A percentile compares a stretch with the other conserved stretches of the same genome.
These are phyloP conservation scores for Fusarium sp. DNA, from an alignment of 2,329 filamentous ascomycete species.

Conservation along the genomic window DNA sequence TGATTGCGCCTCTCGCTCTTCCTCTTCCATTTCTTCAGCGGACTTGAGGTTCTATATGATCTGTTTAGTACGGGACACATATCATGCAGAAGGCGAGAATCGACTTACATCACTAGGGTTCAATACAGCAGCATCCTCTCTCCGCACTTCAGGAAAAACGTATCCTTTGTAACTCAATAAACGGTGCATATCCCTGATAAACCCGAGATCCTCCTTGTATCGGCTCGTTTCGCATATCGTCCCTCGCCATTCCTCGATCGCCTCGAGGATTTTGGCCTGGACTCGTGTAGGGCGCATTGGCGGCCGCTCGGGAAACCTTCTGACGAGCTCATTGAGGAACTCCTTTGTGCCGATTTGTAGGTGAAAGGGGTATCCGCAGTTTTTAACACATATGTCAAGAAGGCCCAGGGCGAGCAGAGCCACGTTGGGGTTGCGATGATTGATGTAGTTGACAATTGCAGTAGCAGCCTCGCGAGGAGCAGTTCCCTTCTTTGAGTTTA, in stretches of 20 bases:
- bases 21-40: constrained; percentile 98
- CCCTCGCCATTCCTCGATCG: constrained; percentile 97
- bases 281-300: constrained; percentile 86
- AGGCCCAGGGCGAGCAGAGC: constrained; percentile 88
- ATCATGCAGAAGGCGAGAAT: not conserved
- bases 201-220: constrained; percentile 96
- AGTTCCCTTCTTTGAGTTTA: constrained; percentile 97
- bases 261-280: constrained; percentile 90
- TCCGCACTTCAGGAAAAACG: constrained; percentile 88
- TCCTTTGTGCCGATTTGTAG: constrained; percentile 99
- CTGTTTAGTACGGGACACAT: constrained; percentile 52
- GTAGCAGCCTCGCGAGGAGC: constrained; percentile 94
- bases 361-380: constrained; percentile 99
- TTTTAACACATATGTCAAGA: constrained; percentile 99
- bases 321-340: constrained; percentile 97
- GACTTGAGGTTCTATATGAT: constrained; percentile 83
- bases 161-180: constrained; percentile 97
- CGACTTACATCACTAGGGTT: constrained; percentile 92
- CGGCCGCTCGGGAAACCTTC: constrained; percentile 93
- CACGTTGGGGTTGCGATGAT: constrained; percentile 96
- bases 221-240: constrained; percentile 98
- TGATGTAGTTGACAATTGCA: constrained; percentile 92
- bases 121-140: constrained; percentile 93
- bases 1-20: constrained; percentile 92
- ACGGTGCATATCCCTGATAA: constrained; percentile 97